Conservation (phyloP, 2,329 filamentous ascomycete species). For the Sarocladiaceae sp. region DNA sequence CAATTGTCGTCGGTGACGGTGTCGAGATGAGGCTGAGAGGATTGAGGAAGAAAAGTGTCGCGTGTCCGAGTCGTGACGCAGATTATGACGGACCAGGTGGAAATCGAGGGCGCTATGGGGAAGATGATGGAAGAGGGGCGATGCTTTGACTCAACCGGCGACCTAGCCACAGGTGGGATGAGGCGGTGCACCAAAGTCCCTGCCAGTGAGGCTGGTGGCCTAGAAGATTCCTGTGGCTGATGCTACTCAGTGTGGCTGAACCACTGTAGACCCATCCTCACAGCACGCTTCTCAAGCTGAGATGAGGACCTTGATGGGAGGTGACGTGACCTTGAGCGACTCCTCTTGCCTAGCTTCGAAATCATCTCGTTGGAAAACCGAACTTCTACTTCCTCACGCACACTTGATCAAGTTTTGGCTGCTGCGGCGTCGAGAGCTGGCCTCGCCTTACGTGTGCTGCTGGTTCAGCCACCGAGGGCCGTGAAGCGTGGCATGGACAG, state of each 20-base stretch:
- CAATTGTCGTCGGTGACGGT: neutral
- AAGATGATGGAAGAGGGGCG: slow-evolving; percentile 23
- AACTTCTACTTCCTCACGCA: too few species aligned
- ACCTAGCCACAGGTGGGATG: slow-evolving; percentile 14
- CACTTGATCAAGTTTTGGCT: too few species aligned
- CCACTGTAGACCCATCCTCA: too few species aligned
- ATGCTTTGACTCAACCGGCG: slow-evolving; percentile 31
- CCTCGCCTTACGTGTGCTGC: too few species aligned
- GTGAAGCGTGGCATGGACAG: slow-evolving; percentile 11
- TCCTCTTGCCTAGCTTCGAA: too few species aligned
- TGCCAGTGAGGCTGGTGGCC: too few species aligned
- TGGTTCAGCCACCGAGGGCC: neutral
- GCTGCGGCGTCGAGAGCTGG: too few species aligned
- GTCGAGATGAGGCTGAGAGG: neutral
- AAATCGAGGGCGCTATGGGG: slow-evolving; percentile 17
- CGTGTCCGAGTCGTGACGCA: slow-evolving; percentile 12
- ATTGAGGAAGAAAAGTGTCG: slow-evolving; percentile 6
- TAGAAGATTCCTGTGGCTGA: slow-evolving; percentile 6
- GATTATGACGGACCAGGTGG: slow-evolving; percentile 13
- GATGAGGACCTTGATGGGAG: slow-evolving; percentile 8
- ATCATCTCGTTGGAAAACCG: too few species aligned
- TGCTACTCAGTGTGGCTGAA: neutral
- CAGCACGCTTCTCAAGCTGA: too few species aligned
- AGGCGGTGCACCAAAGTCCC: too few species aligned
- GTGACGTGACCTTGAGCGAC: neutral